Evolutionary conservation across 2,329 filamentous ascomycete genomes (phyloP), one percentile per base, ranked within the genome.

Genomic region (Trichoderma sp.): DNA sequence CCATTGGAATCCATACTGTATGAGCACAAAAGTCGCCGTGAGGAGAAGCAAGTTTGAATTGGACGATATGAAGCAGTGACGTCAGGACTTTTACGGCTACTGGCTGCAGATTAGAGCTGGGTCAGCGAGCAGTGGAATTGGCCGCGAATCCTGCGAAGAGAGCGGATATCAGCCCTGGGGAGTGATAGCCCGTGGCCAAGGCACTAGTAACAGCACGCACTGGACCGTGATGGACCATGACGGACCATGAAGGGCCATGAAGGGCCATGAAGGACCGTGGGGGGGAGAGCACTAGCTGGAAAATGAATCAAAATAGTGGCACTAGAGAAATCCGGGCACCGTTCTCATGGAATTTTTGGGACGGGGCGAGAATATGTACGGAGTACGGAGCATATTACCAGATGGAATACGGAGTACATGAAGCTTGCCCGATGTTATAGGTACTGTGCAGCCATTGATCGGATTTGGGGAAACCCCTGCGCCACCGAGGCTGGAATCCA

Each of bases 11-110:
- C 6, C 10, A 32, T n/a, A n/a, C n/a, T n/a, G n/a, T 32, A 35
- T 63, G 42, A 52, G 15, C 15, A 52, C 32, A 25, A 63, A 48
- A 37, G 59, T 34, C 61, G 37, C 37, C 52, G 37, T 65, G 52
- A 65, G 61, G 61, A 56, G 52, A 57, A 57, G 52, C 52, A 65
- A 15, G 25, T 48, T 56, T 12, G 52, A 57, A 22, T 32, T 42
- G 54, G 35, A 45, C n/a, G 39, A 34, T 45, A 35, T 45, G 13
- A 25, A 25, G 17, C 5, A 9, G 50, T 65, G 61, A 65, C 61
- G 61, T 65, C 61, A 65, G 61, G 52, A 34, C 37, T 48, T 32
- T n/a, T 54, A 48, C 42, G 42, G 27, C 7, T 54, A 54, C 52
- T 54, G 52, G 52, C 15, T 13, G 17, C 0, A 39, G 5, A 29